Percentiles rank a stretch among this genome's conserved stretches.
Evolutionary conservation across 2,329 filamentous ascomycete genomes (phyloP).

Genomic region (Pseudopithomyces maydicus): DNA sequence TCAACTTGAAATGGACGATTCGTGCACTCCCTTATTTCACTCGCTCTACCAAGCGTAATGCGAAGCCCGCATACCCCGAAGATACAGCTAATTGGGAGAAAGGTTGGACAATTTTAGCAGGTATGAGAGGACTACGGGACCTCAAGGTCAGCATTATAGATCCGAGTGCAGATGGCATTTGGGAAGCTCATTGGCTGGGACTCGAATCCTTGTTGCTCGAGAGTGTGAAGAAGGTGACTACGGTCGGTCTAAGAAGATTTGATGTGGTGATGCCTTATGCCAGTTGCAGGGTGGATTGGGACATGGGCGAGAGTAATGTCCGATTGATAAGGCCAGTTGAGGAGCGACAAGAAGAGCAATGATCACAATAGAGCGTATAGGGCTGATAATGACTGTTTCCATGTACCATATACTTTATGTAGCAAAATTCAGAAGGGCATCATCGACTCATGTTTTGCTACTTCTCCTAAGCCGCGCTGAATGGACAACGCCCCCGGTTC

Average conservation of each 20-base stretch:
- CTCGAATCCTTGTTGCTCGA: conserved; percentile 31
- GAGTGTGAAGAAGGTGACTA: conserved; percentile 26
- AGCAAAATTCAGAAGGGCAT: no score
- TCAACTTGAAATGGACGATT: conserved; percentile 40
- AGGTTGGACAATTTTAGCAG: conserved; percentile 32
- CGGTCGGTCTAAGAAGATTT: conserved; percentile 14
- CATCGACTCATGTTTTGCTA: no score
- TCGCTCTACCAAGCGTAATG: conserved; percentile 9
- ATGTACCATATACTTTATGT: no score
- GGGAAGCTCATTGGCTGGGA: conserved; percentile 38
- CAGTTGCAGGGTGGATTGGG: conserved; percentile 30
- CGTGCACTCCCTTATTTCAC: conserved; percentile 39
- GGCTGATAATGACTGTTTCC: no score
- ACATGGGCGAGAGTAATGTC: conserved; percentile 29
- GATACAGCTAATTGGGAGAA: conserved; percentile 42
- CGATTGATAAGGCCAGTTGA: conserved; percentile 24
- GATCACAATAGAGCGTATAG: no score
- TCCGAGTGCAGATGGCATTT: conserved; percentile 31
- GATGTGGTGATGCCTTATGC: conserved; percentile 38
- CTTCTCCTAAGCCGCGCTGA: no score
- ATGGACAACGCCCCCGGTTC: no score
- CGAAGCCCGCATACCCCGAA: conserved; percentile 36
- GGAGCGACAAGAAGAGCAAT: neutral
- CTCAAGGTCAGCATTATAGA: conserved; percentile 35
- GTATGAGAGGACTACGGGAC: conserved; percentile 31